Evolutionary conservation across 305 asterid species (phyloP), one percentile per base, ranked within the genome.

Genomic region (Lippia alba): DNA sequence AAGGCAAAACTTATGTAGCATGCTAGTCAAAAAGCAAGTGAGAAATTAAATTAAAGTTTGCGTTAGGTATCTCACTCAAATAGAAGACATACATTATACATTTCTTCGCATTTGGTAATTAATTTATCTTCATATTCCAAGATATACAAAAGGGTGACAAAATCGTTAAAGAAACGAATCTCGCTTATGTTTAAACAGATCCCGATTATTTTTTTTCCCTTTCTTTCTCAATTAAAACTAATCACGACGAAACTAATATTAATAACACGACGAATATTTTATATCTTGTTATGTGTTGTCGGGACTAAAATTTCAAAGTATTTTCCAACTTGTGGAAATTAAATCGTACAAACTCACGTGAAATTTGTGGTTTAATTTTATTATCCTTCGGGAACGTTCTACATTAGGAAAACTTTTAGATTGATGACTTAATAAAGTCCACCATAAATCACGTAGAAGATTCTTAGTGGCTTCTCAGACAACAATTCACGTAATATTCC

Each of bases 11-110:
- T 48, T 30, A 16, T 44, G 12, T 36, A 20, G 61, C 5, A 60
- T 4, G 14, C 7, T 75, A 60, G 83, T 79, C 80, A 75, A 75
- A 75, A 79, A 71, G 80, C 72, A 19, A 19, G 30, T 55, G 12
- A 36, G 12, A 33, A 34, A 36, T 36, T 36, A 36, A 24, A 5
- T 36, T 36, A 36, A 36, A 18, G 39, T 24, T 51, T 19, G 58
- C 17, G 73, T 76, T 67, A 66, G 79, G 73, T 65, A 60, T 60
- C 49, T 70, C 57, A 60, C 16, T 17, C 61, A 6, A 59, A 32
- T 51, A 55, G 56, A 54, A 24, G 30, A 24, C 30, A 24, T 46
- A 9, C 14, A 11, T 9, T 46, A 10, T 14, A 24, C 53, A 6
- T n/a, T 7, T 49, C 15, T 17, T 49, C 19, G 55, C 18, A 15